Conservation (phyloP, 495 filamentous ascomycete genomes). For the Cairneyella variabilis region DNA sequence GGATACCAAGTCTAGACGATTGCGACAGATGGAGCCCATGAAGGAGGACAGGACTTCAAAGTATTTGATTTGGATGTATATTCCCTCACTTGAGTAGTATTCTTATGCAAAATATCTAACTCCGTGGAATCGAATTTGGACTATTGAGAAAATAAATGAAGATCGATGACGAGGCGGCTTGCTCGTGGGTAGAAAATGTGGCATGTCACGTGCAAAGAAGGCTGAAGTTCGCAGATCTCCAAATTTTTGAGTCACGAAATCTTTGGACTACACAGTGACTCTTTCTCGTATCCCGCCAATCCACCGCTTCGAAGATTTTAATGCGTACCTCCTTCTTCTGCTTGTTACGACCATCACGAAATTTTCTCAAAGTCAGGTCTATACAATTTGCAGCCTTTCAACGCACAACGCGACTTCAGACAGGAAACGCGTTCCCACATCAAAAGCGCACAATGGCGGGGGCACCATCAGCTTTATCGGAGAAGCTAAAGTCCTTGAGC, state of each 20-base stretch:
- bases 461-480: conserved; percentile 12
- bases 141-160: too few relatives aligned
- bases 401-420: background rate
- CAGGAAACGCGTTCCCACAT: background rate
- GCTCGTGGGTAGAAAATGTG: too few relatives aligned
- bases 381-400: background rate
- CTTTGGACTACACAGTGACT: background rate
- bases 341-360: background rate
- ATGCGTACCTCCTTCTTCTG: background rate
- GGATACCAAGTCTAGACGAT: too few relatives aligned
- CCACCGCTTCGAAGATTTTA: background rate
- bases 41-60: too few relatives aligned
- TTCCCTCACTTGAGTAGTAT: too few relatives aligned
- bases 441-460: conserved; percentile 12
- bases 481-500: conserved; percentile 30
- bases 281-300: background rate
- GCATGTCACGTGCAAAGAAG: background rate
- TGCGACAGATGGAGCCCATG: too few relatives aligned
- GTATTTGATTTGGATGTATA: too few relatives aligned
- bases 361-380: background rate
- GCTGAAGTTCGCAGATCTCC: background rate
- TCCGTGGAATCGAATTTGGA: too few relatives aligned
- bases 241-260: conserved; percentile 8
- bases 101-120: too few relatives aligned
- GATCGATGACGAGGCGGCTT: too few relatives aligned